A percentile compares a stretch with the other conserved stretches of the same genome.
Conservation (phyloP, 176 grass and related monocot genomes). For the Juncus inflexus region DNA sequence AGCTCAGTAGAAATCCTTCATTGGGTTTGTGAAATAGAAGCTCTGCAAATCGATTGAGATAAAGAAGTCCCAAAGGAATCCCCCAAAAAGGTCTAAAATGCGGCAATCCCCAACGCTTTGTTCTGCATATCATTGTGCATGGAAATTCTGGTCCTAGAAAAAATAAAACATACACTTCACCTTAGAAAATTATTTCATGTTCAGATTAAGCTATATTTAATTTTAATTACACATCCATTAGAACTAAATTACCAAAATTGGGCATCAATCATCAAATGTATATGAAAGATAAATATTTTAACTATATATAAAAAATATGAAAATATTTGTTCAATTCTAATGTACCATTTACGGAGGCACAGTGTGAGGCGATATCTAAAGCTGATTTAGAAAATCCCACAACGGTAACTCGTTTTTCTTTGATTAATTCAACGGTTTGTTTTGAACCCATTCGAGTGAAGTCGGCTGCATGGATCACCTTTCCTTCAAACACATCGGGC, state of each 20-base stretch:
- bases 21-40: conserved; percentile 31
- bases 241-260: not conserved
- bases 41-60: conserved; percentile 33
- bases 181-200: too few species aligned
- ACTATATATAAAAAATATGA: not conserved
- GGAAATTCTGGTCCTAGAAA: conserved; percentile 25
- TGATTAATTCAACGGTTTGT: conserved; percentile 12
- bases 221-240: too few species aligned
- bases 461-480: conserved; percentile 24
- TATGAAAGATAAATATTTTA: not conserved
- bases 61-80: conserved; percentile 25
- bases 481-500: conserved; percentile 14
- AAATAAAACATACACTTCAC: not conserved
- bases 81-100: conserved; percentile 24
- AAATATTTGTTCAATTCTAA: conserved; percentile 1
- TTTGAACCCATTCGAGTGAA: conserved; percentile 10
- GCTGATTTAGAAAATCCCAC: conserved; percentile 32
- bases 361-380: conserved; percentile 31
- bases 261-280: not conserved
- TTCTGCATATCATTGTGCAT: conserved; percentile 32
- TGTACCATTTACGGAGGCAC: conserved; percentile 27
- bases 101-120: conserved; percentile 10
- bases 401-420: conserved; percentile 17
- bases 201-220: too few species aligned
- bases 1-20: conserved; percentile 33